Evolutionary conservation across 2,329 filamentous ascomycete species (phyloP).

Genomic region (Volutella citrinella): DNA sequence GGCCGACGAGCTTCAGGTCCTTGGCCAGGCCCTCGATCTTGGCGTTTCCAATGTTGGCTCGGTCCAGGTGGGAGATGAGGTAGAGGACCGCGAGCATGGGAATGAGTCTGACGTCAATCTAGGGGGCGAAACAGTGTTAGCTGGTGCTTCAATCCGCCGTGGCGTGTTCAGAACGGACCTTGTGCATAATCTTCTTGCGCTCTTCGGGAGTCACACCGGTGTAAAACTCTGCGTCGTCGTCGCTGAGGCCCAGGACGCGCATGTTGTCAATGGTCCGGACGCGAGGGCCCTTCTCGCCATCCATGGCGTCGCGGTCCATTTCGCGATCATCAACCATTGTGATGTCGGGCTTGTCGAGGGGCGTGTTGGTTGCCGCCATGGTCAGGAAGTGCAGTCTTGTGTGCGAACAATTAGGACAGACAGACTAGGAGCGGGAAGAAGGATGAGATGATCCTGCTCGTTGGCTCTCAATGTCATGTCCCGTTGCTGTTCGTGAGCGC

Average conservation of each 20-base stretch:
- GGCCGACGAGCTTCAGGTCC: slow-evolving; percentile 44
- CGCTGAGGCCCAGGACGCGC: slow-evolving; percentile 26
- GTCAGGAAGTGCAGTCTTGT: too few relatives aligned
- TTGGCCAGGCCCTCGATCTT: slow-evolving; percentile 42
- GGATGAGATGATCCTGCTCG: too few relatives aligned
- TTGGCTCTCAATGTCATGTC: too few relatives aligned
- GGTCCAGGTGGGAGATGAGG: slow-evolving; percentile 54
- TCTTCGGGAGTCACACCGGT: slow-evolving; percentile 17
- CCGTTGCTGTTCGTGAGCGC: background rate
- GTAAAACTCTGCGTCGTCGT: slow-evolving; percentile 28
- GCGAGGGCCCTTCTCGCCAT: slow-evolving; percentile 15
- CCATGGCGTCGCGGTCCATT: background rate
- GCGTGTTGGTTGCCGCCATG: too few relatives aligned
- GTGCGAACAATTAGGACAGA: too few relatives aligned
- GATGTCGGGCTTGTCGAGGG: slow-evolving; percentile 24
- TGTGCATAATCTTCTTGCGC: slow-evolving; percentile 21
- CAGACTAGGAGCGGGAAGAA: too few relatives aligned
- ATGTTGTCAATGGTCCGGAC: slow-evolving; percentile 26
- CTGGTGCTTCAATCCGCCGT: too few relatives aligned
- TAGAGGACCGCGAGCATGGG: slow-evolving; percentile 57
- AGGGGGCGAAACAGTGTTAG: too few relatives aligned
- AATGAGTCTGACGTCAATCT: slow-evolving; percentile 22
- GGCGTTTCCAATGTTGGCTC: slow-evolving; percentile 50
- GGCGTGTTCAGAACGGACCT: too few relatives aligned
- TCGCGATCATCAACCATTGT: slow-evolving; percentile 19